These are phyloP conservation scores for Fomitopsis schrenkii DNA, from an alignment of 1,284 basidiomycete species.

Conservation along the genomic window DNA sequence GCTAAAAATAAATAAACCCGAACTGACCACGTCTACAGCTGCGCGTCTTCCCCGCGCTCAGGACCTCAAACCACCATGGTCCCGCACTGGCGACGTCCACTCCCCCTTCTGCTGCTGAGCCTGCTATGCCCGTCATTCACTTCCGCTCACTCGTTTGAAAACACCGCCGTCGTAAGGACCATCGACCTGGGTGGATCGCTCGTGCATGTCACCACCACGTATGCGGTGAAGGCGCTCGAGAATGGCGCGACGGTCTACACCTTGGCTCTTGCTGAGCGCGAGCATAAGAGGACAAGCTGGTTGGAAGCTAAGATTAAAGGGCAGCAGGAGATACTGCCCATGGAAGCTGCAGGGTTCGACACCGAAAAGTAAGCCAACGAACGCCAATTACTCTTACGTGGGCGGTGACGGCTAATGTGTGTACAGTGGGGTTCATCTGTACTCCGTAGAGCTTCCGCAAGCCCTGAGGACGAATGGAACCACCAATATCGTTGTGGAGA, in stretches of 20 bases:
- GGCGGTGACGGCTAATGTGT: neutral
- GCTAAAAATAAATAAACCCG: conserved; percentile 2
- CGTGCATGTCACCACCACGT: conserved; percentile 84
- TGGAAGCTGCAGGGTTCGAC: conserved; percentile 48
- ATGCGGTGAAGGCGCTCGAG: conserved; percentile 73
- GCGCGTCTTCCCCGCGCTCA: conserved; percentile 2
- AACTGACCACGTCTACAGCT: conserved; percentile 6
- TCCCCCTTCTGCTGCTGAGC: conserved; percentile 24
- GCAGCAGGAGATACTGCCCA: conserved; percentile 49
- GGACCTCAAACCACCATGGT: conserved; percentile 24
- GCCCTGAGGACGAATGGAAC: conserved; percentile 51
- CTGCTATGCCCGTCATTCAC: conserved; percentile 25
- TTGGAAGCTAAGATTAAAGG: conserved; percentile 78
- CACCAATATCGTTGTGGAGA: conserved; percentile 72
- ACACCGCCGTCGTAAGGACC: conserved; percentile 81
- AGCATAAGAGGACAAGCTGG: conserved; percentile 70
- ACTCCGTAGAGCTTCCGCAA: conserved; percentile 40
- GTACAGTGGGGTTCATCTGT: conserved; percentile 34
- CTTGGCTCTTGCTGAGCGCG: conserved; percentile 62
- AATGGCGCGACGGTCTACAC: conserved; percentile 63
- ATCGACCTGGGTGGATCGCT: conserved; percentile 86
- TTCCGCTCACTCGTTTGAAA: conserved; percentile 65
- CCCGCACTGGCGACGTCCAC: conserved; percentile 25
- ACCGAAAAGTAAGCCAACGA: conserved; percentile 41
- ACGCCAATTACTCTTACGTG: neutral